Evolutionary conservation across 169 alveolate species (phyloP), one percentile per base, ranked within the genome.

Genomic region (Eimeria tenella): DNA sequence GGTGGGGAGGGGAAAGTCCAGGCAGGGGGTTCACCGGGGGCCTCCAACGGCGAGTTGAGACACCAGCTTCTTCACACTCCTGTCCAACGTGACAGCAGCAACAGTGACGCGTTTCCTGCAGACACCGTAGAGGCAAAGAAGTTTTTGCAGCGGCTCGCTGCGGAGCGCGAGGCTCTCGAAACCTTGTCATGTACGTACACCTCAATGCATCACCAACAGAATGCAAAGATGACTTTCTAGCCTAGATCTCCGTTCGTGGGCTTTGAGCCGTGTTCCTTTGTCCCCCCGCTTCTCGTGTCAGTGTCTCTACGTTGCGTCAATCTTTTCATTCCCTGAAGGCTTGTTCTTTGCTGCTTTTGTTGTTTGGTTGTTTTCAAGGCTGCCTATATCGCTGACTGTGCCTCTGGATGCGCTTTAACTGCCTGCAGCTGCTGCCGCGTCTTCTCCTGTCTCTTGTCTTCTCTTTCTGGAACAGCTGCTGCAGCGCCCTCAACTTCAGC

Each of bases 91-190:
- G 8, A 0, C 21, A 23, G 55, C 55, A 73, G 7, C 83, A 10
- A 73, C 60, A 42, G 65, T 15, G 23, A 71, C 25, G 81, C 23
- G 21, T 25, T 25, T 63, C 42, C 23, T 21, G 11, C 75, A 73
- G 25, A 49, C 83, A 4, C 58, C 5, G 19, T 58, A 11, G 62
- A 49, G 50, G 25, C 7, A 42, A 15, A 10, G 6, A 11, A 31
- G 0, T 77, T 50, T 21, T 50, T 55, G 71, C 10, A 21, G 53
- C 68, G 70, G 0, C 70, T 77, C 19, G 4, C 68, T 1, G 87
- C 87, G 4, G 87, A 77, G 87, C n/a, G 70, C 4, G 87, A 50
- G 21, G 87, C 71, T 60, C 23, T 77, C 1, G 55, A 77, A 50
- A 23, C 87, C 0, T 10, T 77, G 63, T 70, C 17, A 65, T 53